Base-by-base conservation (phyloP, 768 basidiomycete species). In the Hirschioporus abietinus region DNA sequence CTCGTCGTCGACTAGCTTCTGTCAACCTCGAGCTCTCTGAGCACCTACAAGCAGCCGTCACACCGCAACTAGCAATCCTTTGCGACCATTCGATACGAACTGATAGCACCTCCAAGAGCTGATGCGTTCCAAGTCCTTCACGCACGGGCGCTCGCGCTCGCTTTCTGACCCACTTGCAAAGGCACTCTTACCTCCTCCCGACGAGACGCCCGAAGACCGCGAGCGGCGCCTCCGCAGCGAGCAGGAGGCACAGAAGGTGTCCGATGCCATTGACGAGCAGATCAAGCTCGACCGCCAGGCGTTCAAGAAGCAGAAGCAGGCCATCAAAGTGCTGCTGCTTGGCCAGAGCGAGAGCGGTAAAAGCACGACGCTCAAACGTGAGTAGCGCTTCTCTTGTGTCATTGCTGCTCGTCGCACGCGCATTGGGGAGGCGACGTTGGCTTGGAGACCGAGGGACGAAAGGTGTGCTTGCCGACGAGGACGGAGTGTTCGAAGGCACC, bases 261-360 rank as follows among this genome's bases (percentile, higher is more conserved):
- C 87, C 78, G 88, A 93, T 71, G 79, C 80, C 24, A 95, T 95
- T 72, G 92, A 95, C 77, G 88, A 89, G 68, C 86, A 88, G 85
- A 80, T 95, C 73, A 83, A 84, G 66, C 79, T 81, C 70, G 92
- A 93, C 72, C 78, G 82, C 66, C 83, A 81, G 65, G 86, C 89
- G 68, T 79, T 77, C 72, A 87, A 83, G 77, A 87, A 83, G 75
- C 74, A 76, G 52, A 86, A 83, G 69, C 81, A 86, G 69, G 86
- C 88, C 72, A 85, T 93, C 76, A 89, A 88, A 73, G 85, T 94
- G 64, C 80, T 94, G 65, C 82, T 94, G 68, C 86, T 94, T 57
- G 92, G 92, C 63, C 92, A 94, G 83, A 93, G 92, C 68, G 92
- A 93, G 82, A 92, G 90, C 72, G 92, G 92, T 52, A 94, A 93